A percentile compares a stretch with the other conserved stretches of the same genome.
Conservation (phyloP, 2,329 filamentous ascomycete species). For the Didymella arachidicola region DNA sequence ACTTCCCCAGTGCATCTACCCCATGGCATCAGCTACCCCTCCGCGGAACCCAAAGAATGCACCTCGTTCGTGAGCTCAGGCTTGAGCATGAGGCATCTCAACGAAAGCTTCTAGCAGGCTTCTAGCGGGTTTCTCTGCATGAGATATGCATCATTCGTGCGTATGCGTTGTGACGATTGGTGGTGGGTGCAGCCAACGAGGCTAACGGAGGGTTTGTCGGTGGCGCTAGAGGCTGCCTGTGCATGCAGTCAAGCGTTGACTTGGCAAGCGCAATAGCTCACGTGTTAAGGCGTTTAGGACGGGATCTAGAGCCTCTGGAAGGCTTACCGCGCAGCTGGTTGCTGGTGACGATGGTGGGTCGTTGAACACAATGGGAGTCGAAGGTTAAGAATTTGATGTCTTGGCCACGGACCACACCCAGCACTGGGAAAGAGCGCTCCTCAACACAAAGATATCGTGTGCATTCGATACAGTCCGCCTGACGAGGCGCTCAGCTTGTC, state of each 20-base stretch:
- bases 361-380: constrained; percentile 9
- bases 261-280: constrained; percentile 17
- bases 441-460: constrained; percentile 16
- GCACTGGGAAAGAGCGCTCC: constrained; percentile 15
- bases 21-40: constrained; percentile 7
- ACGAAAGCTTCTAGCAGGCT: constrained; percentile 16
- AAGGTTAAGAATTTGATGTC: constrained; percentile 1
- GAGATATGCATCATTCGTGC: constrained; percentile 1
- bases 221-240: constrained; percentile 14
- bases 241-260: constrained; percentile 9
- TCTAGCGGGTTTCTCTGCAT: constrained; percentile 20
- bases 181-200: constrained; percentile 1
- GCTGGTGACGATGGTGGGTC: constrained; percentile 16
- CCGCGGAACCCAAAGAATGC: constrained; percentile 2
- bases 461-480: constrained; percentile 17
- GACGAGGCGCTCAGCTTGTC: constrained; percentile 8
- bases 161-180: constrained; percentile 9
- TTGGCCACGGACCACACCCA: constrained; percentile 16
- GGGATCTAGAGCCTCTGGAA: constrained; percentile 21
- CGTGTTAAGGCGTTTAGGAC: constrained; percentile 16
- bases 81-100: constrained; percentile 11
- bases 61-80: constrained; percentile 7
- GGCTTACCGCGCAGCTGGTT: constrained; percentile 13
- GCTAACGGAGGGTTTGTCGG: constrained; percentile 23
- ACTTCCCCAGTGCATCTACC: constrained; percentile 2